Evolutionary conservation across 768 basidiomycete genomes (phyloP).

Genomic region (Termitomyces sp.): DNA sequence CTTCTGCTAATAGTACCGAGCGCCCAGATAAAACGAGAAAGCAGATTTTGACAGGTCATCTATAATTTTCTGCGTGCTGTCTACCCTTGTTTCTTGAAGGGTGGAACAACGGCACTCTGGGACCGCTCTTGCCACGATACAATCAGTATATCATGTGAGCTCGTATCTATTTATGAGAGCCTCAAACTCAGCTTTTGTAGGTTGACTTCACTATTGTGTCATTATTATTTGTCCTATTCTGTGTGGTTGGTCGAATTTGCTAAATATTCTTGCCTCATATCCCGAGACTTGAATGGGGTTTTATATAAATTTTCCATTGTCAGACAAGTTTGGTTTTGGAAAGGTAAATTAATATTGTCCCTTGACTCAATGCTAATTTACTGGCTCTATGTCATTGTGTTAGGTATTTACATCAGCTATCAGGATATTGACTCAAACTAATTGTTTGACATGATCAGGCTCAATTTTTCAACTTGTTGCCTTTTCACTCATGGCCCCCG

Average conservation of each 20-base stretch:
- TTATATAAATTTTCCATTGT: constrained; percentile 24
- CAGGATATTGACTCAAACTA: not conserved
- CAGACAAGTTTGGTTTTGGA: constrained; percentile 24
- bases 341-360: constrained; percentile 15
- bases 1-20: not conserved
- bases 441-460: constrained; percentile 17
- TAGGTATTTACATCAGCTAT: constrained; percentile 11
- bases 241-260: constrained; percentile 15
- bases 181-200: constrained; percentile 12
- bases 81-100: constrained; percentile 45
- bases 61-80: constrained; percentile 54
- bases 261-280: not conserved
- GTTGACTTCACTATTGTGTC: constrained; percentile 34
- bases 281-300: constrained; percentile 17
- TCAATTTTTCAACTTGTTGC: constrained; percentile 37
- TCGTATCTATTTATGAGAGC: not conserved
- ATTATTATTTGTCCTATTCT: constrained; percentile 36
- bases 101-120: constrained; percentile 8
- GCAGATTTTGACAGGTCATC: constrained; percentile 17
- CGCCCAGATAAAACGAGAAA: constrained; percentile 11
- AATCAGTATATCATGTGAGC: constrained; percentile 2
- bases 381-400: constrained; percentile 15
- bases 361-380: not conserved
- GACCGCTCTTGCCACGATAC: constrained; percentile 9
- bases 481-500: constrained; percentile 40